These are phyloP conservation scores for Paraphaeosphaeria minitans DNA, from an alignment of 2,329 filamentous ascomycete species.

Conservation along the genomic window DNA sequence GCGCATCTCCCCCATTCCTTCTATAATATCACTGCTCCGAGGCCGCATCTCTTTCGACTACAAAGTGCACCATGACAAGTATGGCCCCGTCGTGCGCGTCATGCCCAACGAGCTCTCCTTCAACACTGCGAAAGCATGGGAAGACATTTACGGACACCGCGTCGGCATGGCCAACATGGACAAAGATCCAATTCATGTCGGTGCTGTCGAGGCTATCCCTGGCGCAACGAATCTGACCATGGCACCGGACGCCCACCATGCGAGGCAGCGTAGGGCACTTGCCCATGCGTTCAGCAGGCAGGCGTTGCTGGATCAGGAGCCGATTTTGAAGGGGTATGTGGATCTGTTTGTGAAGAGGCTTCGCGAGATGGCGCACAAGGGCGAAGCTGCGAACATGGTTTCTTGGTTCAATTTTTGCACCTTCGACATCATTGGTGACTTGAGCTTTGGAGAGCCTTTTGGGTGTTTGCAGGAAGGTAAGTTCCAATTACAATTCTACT, in stretches of 20 bases:
- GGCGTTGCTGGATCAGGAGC: constrained; percentile 48
- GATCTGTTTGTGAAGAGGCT: constrained; percentile 48
- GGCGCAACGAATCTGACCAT: constrained; percentile 45
- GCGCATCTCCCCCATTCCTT: constrained; percentile 36
- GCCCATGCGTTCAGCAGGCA: constrained; percentile 50
- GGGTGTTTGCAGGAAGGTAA: constrained; percentile 38
- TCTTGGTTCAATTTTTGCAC: constrained; percentile 42
- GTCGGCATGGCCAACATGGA: constrained; percentile 40
- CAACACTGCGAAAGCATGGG: constrained; percentile 40
- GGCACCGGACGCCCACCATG: constrained; percentile 48
- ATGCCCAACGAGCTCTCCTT: constrained; percentile 43
- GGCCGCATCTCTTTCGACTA: constrained; percentile 40
- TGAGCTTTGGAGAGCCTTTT: constrained; percentile 41
- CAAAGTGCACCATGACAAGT: constrained; percentile 38
- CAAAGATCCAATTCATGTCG: constrained; percentile 44
- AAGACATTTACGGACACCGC: constrained; percentile 43
- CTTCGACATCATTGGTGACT: constrained; percentile 42
- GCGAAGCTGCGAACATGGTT: constrained; percentile 40
- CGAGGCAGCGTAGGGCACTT: constrained; percentile 46
- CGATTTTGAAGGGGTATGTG: constrained; percentile 48
- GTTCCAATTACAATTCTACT: not conserved
- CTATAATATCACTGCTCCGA: constrained; percentile 31
- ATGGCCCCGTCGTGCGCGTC: constrained; percentile 42
- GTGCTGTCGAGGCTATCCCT: constrained; percentile 42
- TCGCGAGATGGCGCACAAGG: constrained; percentile 37